A percentile compares a stretch with the other conserved stretches of the same genome.
These are phyloP conservation scores for Lactifluus subvellereus DNA, from an alignment of 768 basidiomycete genomes.

Conservation along the genomic window DNA sequence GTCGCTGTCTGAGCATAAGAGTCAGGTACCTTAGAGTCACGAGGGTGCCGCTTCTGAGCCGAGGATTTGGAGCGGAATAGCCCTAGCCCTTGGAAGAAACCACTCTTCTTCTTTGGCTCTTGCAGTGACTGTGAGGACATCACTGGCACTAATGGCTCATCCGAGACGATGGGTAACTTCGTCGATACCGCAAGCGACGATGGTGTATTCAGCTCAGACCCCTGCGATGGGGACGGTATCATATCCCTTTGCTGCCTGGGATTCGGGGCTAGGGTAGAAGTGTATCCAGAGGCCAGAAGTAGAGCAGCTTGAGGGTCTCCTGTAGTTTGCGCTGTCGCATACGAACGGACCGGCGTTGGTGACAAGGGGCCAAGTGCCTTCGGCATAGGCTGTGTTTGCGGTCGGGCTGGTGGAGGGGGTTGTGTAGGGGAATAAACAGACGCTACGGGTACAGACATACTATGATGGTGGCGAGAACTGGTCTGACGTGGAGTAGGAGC, in stretches of 20 bases:
- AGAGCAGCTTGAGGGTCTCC: slow-evolving; percentile 8
- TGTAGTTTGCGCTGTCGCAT: slow-evolving; percentile 10
- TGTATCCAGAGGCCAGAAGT: slow-evolving; percentile 13
- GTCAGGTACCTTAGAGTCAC: slow-evolving; percentile 5
- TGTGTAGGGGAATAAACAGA: slow-evolving; percentile 10
- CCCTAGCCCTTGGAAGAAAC: slow-evolving; percentile 23
- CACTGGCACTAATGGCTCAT: slow-evolving; percentile 16
- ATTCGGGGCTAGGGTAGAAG: slow-evolving; percentile 11
- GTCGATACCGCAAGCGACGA: slow-evolving; percentile 24
- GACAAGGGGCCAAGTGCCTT: slow-evolving; percentile 7
- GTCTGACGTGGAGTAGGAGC: slow-evolving; percentile 14
- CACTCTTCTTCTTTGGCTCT: slow-evolving; percentile 23
- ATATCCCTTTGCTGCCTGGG: slow-evolving; percentile 9
- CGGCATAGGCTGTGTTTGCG: slow-evolving; percentile 18
- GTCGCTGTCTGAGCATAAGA: background rate
- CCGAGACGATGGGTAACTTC: slow-evolving; percentile 18
- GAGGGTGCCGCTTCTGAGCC: slow-evolving; percentile 16
- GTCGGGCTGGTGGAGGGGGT: slow-evolving; percentile 6
- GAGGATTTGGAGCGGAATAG: slow-evolving; percentile 24
- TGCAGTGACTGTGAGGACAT: slow-evolving; percentile 21
- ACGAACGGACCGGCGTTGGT: slow-evolving; percentile 19
- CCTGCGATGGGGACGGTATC: slow-evolving; percentile 22
- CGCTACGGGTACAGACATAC: slow-evolving; percentile 12
- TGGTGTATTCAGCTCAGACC: slow-evolving; percentile 24
- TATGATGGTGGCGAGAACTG: slow-evolving; percentile 19